A percentile compares a stretch with the other conserved stretches of the same genome.
These are phyloP conservation scores for Ceratocystis albifundus DNA, from an alignment of 2,329 filamentous ascomycete species.

Conservation along the genomic window DNA sequence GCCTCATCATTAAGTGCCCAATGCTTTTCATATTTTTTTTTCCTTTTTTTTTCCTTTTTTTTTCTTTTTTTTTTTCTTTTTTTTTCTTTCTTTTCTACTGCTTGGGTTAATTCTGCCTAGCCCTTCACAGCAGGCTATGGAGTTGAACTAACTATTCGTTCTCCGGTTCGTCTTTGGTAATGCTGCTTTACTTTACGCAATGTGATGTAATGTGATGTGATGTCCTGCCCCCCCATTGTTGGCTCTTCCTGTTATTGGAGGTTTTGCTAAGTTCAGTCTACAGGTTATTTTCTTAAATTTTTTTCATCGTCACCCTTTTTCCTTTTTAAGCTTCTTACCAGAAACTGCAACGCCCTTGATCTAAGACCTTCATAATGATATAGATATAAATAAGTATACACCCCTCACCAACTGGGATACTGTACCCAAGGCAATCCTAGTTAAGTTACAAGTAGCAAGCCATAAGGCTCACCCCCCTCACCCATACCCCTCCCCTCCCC, in stretches of 20 bases:
- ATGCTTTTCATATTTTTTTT: slow-evolving; percentile 9
- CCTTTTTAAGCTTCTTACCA: slow-evolving; percentile 4
- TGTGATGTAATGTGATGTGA: neutral
- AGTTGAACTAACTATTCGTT: neutral
- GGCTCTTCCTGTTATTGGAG: neutral
- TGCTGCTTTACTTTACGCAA: neutral
- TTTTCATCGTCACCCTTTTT: neutral
- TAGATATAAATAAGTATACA: neutral
- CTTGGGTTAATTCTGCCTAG: neutral
- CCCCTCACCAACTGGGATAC: neutral
- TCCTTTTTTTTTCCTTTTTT: neutral
- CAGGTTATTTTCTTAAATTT: neutral
- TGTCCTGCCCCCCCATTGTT: neutral
- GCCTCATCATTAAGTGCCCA: slow-evolving; percentile 9
- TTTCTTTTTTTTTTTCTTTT: neutral
- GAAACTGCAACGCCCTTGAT: slow-evolving; percentile 1
- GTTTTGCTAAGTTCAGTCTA: neutral
- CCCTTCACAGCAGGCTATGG: neutral
- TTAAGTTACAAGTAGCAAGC: too few species aligned
- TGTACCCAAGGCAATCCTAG: neutral
- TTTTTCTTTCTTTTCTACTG: neutral
- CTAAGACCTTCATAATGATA: neutral
- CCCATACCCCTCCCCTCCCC: neutral
- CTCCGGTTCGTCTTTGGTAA: too few species aligned
- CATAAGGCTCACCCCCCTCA: neutral